These are phyloP conservation scores for Xylariales sp. DNA, from an alignment of 2,329 filamentous ascomycete genomes.

Conservation along the genomic window DNA sequence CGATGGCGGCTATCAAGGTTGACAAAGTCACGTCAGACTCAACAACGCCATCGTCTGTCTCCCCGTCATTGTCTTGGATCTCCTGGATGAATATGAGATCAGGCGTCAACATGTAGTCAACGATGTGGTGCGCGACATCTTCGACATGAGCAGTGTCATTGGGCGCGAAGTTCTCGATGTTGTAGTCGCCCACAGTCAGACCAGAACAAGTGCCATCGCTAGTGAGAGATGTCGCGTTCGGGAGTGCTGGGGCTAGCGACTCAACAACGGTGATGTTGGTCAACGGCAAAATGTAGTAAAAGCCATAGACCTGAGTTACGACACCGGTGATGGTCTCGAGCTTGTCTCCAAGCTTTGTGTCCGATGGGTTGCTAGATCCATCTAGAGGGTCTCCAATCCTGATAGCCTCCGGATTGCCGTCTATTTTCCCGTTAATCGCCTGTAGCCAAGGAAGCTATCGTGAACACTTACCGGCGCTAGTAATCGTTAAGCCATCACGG, in stretches of 20 bases:
- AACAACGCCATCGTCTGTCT: slow-evolving; percentile 53
- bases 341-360: slow-evolving; percentile 60
- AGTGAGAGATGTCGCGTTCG: slow-evolving; percentile 46
- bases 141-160: slow-evolving; percentile 46
- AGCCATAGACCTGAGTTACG: slow-evolving; percentile 61
- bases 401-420: slow-evolving; percentile 67
- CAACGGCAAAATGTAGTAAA: slow-evolving; percentile 63
- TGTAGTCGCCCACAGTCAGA: slow-evolving; percentile 63
- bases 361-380: slow-evolving; percentile 53
- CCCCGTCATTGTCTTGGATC: slow-evolving; percentile 62
- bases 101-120: slow-evolving; percentile 56
- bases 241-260: slow-evolving; percentile 39
- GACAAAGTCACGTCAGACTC: slow-evolving; percentile 55
- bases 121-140: slow-evolving; percentile 60
- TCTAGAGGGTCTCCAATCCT: slow-evolving; percentile 62
- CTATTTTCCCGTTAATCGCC: slow-evolving; percentile 24
- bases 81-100: slow-evolving; percentile 67
- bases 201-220: slow-evolving; percentile 54
- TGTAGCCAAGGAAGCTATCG: neutral
- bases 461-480: slow-evolving; percentile 39
- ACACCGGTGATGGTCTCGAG: slow-evolving; percentile 65
- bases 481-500: slow-evolving; percentile 61
- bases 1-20: slow-evolving; percentile 50
- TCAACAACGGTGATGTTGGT: slow-evolving; percentile 48
- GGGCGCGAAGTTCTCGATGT: slow-evolving; percentile 63